Base-by-base conservation (phyloP, 495 filamentous ascomycete genomes). In the Cairneyella variabilis region DNA sequence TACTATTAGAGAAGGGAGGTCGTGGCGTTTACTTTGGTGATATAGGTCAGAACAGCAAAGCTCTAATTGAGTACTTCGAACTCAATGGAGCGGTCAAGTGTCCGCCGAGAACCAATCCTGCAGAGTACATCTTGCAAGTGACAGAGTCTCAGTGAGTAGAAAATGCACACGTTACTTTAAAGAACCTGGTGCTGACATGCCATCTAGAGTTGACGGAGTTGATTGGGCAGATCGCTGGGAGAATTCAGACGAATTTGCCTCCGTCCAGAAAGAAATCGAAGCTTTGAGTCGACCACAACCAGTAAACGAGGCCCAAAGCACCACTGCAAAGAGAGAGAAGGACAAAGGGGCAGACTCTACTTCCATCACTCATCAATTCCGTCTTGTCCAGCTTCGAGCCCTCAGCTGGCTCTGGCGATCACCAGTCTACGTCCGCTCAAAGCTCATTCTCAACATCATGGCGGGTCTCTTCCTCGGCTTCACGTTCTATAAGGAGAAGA, bases 401-500 rank as follows among this genome's bases (percentile, higher is more conserved):
- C 91, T 93, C 70, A 73, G 90, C 64, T 88, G 95, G 60, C 93
- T 92, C 71, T 96, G 89, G 88, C 84, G 91, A 34, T 89, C 85
- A 12, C 91, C 90, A 2, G 75, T 77, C 0, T 97, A 97, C 68
- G 84, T 97, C 52, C 91, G 89, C 66, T 86, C 87, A 37, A 85
- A 86, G 69, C 56, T 70, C 8, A 66, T 71, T 18, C 77, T 89
- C 27, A 84, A 79, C 57, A 64, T 74, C 23, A 61, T 76, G 21
- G 51, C 44, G 92, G 44, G 16, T 21, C 20, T 95, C 3, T 93
- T 95, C 71, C 88, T 91, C 63, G 90, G 90, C 10, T 92, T 97
- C 69, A 88, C 88, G 14, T 95, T 97, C 71, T 91, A 79, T 76
- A 76, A 81, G 20, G 78, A 86, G 3, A 70, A 77, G 16, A 86